Evolutionary conservation across 345 rosid genomes (phyloP).

Genomic region (Raphanus raphanistrum): DNA sequence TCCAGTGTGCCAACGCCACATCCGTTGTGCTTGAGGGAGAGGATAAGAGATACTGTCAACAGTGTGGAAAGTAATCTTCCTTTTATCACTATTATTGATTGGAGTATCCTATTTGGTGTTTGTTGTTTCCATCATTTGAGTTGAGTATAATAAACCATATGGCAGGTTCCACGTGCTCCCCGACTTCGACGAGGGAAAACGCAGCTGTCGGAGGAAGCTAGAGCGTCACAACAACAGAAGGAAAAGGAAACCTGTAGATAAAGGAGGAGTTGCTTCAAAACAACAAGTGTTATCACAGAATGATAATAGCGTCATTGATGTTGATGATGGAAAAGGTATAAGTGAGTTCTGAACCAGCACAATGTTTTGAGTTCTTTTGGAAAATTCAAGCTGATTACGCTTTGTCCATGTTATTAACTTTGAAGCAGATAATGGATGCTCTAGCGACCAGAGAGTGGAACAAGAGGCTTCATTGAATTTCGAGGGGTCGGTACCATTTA

Average conservation of each 20-base stretch:
- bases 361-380: slow-evolving; percentile 1
- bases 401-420: slow-evolving; percentile 2
- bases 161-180: slow-evolving; percentile 79
- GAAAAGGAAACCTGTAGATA: slow-evolving; percentile 62
- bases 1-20: slow-evolving; percentile 72
- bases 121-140: not conserved
- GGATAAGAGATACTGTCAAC: slow-evolving; percentile 92
- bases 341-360: not conserved
- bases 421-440: slow-evolving; percentile 49
- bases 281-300: slow-evolving; percentile 43
- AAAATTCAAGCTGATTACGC: slow-evolving; percentile 8
- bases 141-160: slow-evolving; percentile 5
- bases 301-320: slow-evolving; percentile 51
- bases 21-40: slow-evolving; percentile 66
- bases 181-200: slow-evolving; percentile 91
- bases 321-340: slow-evolving; percentile 67
- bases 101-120: not conserved
- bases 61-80: slow-evolving; percentile 89
- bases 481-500: slow-evolving; percentile 53
- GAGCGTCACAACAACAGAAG: slow-evolving; percentile 89
- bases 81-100: not conserved
- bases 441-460: slow-evolving; percentile 49
- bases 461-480: slow-evolving; percentile 58
- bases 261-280: slow-evolving; percentile 43
- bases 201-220: slow-evolving; percentile 91